Conservation (phyloP, 176 grass and related monocot species). For the Zoysia japonica region DNA sequence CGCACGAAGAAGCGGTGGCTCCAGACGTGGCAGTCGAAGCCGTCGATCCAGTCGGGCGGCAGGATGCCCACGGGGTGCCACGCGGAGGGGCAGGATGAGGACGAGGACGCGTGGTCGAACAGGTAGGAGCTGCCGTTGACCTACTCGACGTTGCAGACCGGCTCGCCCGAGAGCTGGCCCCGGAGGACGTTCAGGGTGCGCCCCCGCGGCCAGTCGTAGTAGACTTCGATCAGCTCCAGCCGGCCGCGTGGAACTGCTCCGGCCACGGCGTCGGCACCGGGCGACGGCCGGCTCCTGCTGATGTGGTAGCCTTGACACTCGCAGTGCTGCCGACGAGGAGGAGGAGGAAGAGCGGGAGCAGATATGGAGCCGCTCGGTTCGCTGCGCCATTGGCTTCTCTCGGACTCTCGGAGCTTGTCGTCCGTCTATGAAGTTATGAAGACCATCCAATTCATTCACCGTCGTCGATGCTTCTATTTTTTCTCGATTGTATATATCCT, state of each 20-base stretch:
- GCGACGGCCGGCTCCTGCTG: background rate
- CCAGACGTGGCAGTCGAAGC: slow-evolving; percentile 75
- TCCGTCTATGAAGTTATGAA: background rate
- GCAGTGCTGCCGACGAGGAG: background rate
- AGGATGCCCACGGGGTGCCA: slow-evolving; percentile 50
- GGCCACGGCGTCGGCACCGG: slow-evolving; percentile 50
- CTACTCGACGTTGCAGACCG: slow-evolving; percentile 61
- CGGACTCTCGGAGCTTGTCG: background rate
- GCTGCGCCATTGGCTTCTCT: background rate
- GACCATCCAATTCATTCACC: background rate
- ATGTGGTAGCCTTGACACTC: background rate
- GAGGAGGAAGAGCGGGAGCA: background rate
- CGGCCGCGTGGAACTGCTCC: slow-evolving; percentile 64
- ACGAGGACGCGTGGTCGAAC: slow-evolving; percentile 6
- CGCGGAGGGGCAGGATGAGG: slow-evolving; percentile 30
- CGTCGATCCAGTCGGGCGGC: slow-evolving; percentile 55
- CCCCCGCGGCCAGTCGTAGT: slow-evolving; percentile 73
- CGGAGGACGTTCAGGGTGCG: slow-evolving; percentile 59
- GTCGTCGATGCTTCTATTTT: too few relatives aligned
- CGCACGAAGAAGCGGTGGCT: slow-evolving; percentile 48
- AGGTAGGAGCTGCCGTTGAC: slow-evolving; percentile 63
- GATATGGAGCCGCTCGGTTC: background rate
- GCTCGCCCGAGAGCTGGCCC: slow-evolving; percentile 43
- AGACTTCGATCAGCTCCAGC: slow-evolving; percentile 61
- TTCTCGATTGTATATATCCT: background rate